Percentiles rank a stretch among this genome's conserved stretches.
phyloP scores from a whole-genome alignment of 2,329 filamentous ascomycete genomes.

The Coleophoma crateriformis region DNA sequence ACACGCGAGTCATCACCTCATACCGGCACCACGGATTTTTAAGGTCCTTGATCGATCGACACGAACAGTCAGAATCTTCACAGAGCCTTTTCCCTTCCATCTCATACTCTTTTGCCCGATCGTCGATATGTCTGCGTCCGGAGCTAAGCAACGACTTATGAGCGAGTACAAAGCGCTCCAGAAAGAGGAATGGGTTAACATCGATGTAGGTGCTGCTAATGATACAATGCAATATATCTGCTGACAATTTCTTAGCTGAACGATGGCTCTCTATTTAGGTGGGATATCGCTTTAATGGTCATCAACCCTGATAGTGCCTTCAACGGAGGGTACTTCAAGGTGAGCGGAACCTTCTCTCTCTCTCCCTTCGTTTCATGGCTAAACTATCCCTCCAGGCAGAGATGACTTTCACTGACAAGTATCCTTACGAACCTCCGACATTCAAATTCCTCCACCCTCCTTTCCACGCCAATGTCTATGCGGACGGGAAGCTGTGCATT shows the following conservation, averaged over 20 bases:
- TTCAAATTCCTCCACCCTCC: conserved; percentile 81
- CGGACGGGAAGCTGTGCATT: conserved; percentile 87
- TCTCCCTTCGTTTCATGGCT: conserved; percentile 1
- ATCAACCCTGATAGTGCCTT: conserved; percentile 89
- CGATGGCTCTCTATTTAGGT: conserved; percentile 75
- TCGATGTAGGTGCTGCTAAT: conserved; percentile 57
- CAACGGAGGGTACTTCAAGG: conserved; percentile 86
- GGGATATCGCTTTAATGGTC: conserved; percentile 85
- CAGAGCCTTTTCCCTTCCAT: neutral
- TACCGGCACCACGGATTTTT: too few species aligned
- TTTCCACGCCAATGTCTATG: conserved; percentile 91
- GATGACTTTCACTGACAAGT: conserved; percentile 83
- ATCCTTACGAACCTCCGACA: conserved; percentile 82
- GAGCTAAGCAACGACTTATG: conserved; percentile 79
- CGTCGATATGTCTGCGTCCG: conserved; percentile 21
- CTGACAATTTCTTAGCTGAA: conserved; percentile 42
- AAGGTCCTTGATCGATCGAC: too few species aligned
- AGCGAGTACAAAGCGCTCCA: conserved; percentile 76
- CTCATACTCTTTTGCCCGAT: neutral
- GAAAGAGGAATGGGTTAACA: conserved; percentile 91
- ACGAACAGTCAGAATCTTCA: too few species aligned
- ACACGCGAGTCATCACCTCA: too few species aligned
- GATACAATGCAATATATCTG: neutral
- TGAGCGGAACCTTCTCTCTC: conserved; percentile 20
- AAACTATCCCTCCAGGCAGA: conserved; percentile 47